Evolutionary conservation across 345 rosid species (phyloP), one percentile per base, ranked within the genome.

Genomic region (Camelina laxa): DNA sequence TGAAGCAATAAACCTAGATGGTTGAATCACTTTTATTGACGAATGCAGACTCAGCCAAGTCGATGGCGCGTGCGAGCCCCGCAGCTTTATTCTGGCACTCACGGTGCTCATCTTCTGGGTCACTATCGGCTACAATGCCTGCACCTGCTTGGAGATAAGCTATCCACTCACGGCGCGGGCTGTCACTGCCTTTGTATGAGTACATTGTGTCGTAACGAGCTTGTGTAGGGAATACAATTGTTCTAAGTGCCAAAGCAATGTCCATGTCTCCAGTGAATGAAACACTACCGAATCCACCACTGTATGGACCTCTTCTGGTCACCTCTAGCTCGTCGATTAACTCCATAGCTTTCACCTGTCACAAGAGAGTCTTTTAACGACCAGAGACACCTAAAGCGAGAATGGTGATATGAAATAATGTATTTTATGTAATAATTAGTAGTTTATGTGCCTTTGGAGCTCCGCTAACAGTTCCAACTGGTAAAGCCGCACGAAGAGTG

Each of bases 391-490:
- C 9, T 19, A 27, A 27, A 27, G 30, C 30, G 15, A 44, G 49
- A 45, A 8, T n/a, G 6, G 6, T 45, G 49, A 45, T 41, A 41
- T 6, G 9, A 6, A 35, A 35, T 1, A 7, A 35, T 2, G 39
- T 35, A 27, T 10, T 1, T 8, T 35, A 1, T 35, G 39, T 35
- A 6, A 35, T 35, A 35, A 33, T 6, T 7, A 35, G 10, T 35
- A 6, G 7, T 35, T 35, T 35, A 35, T 35, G 3, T 35, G 39
- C 98, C 96, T 93, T 93, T 33, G 97, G 96, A 24, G 96, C 97
- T 65, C 98, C 98, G 42, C 98, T 90, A 72, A 93, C 97, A 14
- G 97, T 93, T 41, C 97, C 95, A 54, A 90, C 96, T 4, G 98
- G 98, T 48, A 93, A 75, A 30, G 98, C 97, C 17, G 93, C 86